Evolutionary conservation across 2,329 filamentous ascomycete genomes (phyloP).

Genomic region (Bipolaris zeicola): DNA sequence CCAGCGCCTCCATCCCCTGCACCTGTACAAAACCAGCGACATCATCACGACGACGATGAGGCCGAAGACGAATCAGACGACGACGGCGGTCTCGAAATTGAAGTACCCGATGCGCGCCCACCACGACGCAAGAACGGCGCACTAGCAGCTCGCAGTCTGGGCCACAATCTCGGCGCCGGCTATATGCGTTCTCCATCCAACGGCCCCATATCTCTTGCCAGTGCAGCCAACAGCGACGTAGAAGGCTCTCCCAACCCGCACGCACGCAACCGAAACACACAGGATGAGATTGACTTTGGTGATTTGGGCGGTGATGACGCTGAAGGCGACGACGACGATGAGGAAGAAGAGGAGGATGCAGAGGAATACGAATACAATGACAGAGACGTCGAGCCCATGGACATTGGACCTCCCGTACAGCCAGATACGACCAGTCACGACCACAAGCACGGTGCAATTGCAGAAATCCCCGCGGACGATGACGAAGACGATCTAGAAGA

Average conservation of each 20-base stretch:
- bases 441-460: slow-evolving; percentile 17
- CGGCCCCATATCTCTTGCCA: slow-evolving; percentile 53
- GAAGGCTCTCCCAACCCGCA: slow-evolving; percentile 37
- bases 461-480: slow-evolving; percentile 25
- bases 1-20: slow-evolving; percentile 24
- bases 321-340: slow-evolving; percentile 39
- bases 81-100: slow-evolving; percentile 39
- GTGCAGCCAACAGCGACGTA: slow-evolving; percentile 48
- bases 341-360: slow-evolving; percentile 30
- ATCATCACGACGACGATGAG: slow-evolving; percentile 23
- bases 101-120: slow-evolving; percentile 37
- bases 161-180: slow-evolving; percentile 33
- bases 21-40: slow-evolving; percentile 11
- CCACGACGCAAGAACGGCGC: slow-evolving; percentile 23
- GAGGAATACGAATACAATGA: slow-evolving; percentile 45
- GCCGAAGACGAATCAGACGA: slow-evolving; percentile 35
- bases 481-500: slow-evolving; percentile 52
- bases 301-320: slow-evolving; percentile 36
- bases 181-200: slow-evolving; percentile 36
- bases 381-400: slow-evolving; percentile 41
- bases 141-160: slow-evolving; percentile 34
- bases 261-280: slow-evolving; percentile 15
- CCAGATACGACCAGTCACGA: slow-evolving; percentile 12
- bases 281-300: slow-evolving; percentile 47
- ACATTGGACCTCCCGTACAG: slow-evolving; percentile 41